phyloP scores from a whole-genome alignment of 805 yeast genomes.

The Zygosaccharomyces bailii region DNA sequence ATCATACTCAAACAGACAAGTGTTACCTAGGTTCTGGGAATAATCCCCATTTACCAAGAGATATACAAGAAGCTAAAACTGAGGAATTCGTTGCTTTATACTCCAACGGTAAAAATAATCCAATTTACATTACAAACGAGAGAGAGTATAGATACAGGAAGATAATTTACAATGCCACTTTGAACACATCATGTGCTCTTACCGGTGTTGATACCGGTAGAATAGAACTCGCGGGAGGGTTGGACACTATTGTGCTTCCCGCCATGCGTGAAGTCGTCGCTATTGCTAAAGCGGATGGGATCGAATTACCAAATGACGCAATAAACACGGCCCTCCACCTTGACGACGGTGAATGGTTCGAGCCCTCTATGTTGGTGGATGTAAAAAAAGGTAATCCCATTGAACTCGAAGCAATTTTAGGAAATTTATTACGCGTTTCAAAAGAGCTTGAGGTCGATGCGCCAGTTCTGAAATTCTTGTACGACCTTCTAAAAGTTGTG shows the following conservation, averaged over 20 bases:
- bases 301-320: conserved; percentile 46
- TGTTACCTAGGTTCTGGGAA: conserved; percentile 48
- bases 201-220: conserved; percentile 60
- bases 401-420: conserved; percentile 69
- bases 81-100: conserved; percentile 46
- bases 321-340: conserved; percentile 51
- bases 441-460: conserved; percentile 44
- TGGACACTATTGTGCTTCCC: conserved; percentile 45
- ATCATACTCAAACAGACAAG: conserved; percentile 47
- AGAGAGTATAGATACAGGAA: conserved; percentile 60
- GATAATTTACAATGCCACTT: conserved; percentile 63
- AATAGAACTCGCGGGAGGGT: conserved; percentile 43
- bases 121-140: conserved; percentile 43
- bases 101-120: conserved; percentile 41
- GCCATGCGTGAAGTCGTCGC: conserved; percentile 65
- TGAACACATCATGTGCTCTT: conserved; percentile 60
- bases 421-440: conserved; percentile 57
- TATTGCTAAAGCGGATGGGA: conserved; percentile 69
- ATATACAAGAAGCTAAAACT: conserved; percentile 34
- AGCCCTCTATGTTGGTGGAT: conserved; percentile 75
- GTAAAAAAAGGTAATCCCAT: conserved; percentile 60
- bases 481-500: conserved; percentile 54
- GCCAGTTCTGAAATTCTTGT: conserved; percentile 57
- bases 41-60: conserved; percentile 34
- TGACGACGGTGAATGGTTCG: conserved; percentile 56